Evolutionary conservation across 2,329 filamentous ascomycete species (phyloP), one percentile per base, ranked within the genome.

Genomic region (Aspergillus aculeatus): DNA sequence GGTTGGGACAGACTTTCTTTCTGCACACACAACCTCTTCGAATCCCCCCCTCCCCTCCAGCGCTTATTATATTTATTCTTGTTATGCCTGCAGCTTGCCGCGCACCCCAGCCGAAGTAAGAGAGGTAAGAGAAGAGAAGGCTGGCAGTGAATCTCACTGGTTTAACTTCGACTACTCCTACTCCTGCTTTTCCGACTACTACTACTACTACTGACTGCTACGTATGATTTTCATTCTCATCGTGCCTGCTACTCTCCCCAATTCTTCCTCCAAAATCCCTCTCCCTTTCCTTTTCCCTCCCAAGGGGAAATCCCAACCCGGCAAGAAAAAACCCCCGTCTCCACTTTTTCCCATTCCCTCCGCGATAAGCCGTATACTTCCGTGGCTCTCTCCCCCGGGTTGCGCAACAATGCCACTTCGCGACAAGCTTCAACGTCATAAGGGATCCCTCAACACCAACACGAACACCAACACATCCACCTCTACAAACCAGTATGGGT

Each of bases 361-460:
- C 50, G 50, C 54, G 54, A 62, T 54, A 56, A 58, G 50, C 55
- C 38, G 48, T n/a, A 16, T 44, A 52, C 48, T 50, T 54, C 54
- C 26, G 26, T 29, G 56, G 19, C 57, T 31, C 49, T 41, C 53
- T 51, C 21, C 62, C 32, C 26, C 7, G 26, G 26, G 32, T 19
- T 54, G 35, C 52, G 50, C 56, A 65, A 68, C 58, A n/a, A 88
- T 88, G 83, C 79, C 84, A 62, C 76, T 89, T 62, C 82, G 81
- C 70, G 82, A 86, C 66, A 73, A 89, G 29, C 76, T 89, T 59
- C 38, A 44, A 44, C 38, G 38, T 16, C 86, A 86, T 77, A 86
- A 86, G 69, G 83, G 86, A 44, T 84, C 80, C 68, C 74, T 82
- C 54, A 76, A 74, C 38, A 19, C 38, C 14, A 41, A 7, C 16